Evolutionary conservation across 2,329 filamentous ascomycete genomes (phyloP), one percentile per base, ranked within the genome.

Genomic region (Tolypocladium album): DNA sequence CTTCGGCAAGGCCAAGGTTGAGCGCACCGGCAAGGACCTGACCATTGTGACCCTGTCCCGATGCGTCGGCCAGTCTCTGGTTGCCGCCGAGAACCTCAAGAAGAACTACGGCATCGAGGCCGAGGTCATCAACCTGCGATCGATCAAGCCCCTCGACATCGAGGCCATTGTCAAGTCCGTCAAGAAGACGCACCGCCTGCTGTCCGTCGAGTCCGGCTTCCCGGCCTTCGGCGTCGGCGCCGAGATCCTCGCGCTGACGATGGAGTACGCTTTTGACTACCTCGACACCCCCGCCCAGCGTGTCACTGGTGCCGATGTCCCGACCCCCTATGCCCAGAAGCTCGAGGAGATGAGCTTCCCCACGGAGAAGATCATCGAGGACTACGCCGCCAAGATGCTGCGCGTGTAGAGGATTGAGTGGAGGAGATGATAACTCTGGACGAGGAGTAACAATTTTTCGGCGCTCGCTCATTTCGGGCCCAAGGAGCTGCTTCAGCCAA

Each of bases 261-360:
- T 96, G 88, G 94, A 99, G 79, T 99, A 97, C 76, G 92, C 86
- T 64, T 99, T 97, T 73, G 94, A 99, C 80, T 97, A 96, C 81
- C 88, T 99, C 66, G 88, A 97, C 71, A 91, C 92, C 60, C 94
- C 94, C 56, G 94, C 92, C 63, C 89, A 93, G 76, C 88, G 94
- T 76, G 87, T 99, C 70, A 97, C 94, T 61, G 94, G 94, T 74
- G 93, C 94, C 65, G 94, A 99, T 75, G 94, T 99, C 15, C 94
- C 94, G 57, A 99, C 94, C 9, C 94, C 94, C 43, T 97, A 99
- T 74, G 93, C 94, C 61, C 82, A 88, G 76, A 90, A 90, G 74
- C 84, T 99, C 61, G 94, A 99, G 83, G 87, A 94, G 78, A 88
- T 99, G 90, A 83, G 83, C 70, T 99, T 99, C 88, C 94, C 94